Conservation (phyloP, 345 rosid species). For the Litchi chinensis region DNA sequence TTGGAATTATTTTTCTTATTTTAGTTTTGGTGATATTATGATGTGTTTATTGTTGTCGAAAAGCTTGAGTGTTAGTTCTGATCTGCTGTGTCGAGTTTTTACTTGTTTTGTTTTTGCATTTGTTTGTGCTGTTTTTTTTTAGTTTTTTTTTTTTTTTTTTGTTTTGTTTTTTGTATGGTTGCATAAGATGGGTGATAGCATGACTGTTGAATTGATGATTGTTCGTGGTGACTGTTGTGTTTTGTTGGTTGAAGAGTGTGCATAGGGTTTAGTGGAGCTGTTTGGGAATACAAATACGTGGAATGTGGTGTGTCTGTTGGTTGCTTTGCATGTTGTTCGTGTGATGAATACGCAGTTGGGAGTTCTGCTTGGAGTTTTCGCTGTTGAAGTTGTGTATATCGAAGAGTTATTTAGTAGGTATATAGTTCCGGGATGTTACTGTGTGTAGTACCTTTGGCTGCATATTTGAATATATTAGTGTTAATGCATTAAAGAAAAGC, state of each 20-base stretch:
- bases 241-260: neutral
- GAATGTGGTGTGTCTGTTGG: neutral
- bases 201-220: neutral
- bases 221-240: neutral
- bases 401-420: neutral
- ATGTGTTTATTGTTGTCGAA: no score
- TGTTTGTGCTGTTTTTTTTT: neutral
- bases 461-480: neutral
- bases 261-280: neutral
- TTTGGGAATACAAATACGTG: neutral
- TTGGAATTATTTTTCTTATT: neutral
- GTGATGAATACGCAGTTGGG: neutral
- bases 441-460: neutral
- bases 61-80: neutral
- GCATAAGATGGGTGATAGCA: neutral
- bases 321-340: neutral
- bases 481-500: slow-evolving; percentile 2
- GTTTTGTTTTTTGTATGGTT: neutral
- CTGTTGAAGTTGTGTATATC: neutral
- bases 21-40: neutral
- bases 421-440: neutral
- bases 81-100: neutral
- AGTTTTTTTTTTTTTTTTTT: neutral
- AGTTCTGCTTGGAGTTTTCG: neutral
- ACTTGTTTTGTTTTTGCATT: neutral